Evolutionary conservation across 2,329 filamentous ascomycete species (phyloP).

Genomic region (Trichoderma sp.): DNA sequence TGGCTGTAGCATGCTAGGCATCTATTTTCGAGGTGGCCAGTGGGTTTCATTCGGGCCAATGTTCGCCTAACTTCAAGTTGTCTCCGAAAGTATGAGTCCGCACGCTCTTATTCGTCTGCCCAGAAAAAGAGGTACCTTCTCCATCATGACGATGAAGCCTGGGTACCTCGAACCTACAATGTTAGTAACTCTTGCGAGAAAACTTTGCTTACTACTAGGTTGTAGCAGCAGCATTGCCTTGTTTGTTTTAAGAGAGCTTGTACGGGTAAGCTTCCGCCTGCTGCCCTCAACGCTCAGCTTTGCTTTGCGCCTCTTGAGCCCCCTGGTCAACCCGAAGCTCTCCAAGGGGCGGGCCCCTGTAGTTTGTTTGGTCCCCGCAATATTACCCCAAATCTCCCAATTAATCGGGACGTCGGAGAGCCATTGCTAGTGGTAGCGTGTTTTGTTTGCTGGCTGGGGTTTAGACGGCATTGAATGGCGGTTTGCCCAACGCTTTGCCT

Average conservation of each 20-base stretch:
- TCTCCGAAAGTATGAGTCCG: not conserved
- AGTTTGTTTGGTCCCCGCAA: slow-evolving; percentile 12
- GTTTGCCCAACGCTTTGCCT: slow-evolving; percentile 17
- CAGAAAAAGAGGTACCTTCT: not conserved
- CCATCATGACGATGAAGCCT: not conserved
- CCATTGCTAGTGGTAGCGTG: not conserved
- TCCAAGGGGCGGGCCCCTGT: slow-evolving; percentile 2
- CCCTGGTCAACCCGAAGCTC: slow-evolving; percentile 3
- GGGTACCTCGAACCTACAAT: not conserved
- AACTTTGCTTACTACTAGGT: not conserved
- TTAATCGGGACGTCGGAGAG: slow-evolving; percentile 21
- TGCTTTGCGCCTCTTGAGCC: not conserved
- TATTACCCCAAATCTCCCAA: slow-evolving; percentile 26
- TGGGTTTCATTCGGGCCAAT: not conserved
- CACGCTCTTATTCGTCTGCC: not conserved
- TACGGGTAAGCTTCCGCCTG: slow-evolving; percentile 15
- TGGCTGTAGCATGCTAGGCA: not conserved
- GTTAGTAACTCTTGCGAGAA: not conserved
- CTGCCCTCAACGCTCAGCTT: not conserved
- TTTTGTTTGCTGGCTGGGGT: not conserved
- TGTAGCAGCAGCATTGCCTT: not conserved
- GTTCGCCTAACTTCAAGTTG: not conserved
- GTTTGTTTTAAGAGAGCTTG: not conserved
- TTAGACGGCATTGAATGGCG: not conserved
- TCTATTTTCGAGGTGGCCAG: not conserved